Evolutionary conservation across 257 asterid genomes (phyloP).

Genomic region (Nicotiana attenuata): DNA sequence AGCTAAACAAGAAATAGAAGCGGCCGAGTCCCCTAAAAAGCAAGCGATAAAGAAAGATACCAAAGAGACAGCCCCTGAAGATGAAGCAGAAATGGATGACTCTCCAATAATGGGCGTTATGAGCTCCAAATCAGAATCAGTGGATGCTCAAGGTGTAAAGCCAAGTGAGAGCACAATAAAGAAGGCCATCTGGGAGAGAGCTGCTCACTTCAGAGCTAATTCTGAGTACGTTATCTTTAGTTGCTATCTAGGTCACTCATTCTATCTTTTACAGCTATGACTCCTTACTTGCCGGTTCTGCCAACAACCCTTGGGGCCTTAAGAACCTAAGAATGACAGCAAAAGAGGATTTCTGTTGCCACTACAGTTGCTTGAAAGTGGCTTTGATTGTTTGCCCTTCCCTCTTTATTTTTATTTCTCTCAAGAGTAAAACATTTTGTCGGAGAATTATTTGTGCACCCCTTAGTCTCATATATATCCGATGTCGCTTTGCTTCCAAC

Average conservation of each 20-base stretch:
- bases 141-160: slow-evolving; percentile 33
- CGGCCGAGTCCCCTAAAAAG: slow-evolving; percentile 28
- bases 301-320: neutral
- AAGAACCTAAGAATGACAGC: neutral
- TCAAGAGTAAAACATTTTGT: neutral
- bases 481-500: neutral
- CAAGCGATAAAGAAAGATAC: slow-evolving; percentile 33
- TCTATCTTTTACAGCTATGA: neutral
- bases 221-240: slow-evolving; percentile 49
- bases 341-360: neutral
- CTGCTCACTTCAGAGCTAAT: slow-evolving; percentile 65
- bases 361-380: neutral
- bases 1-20: slow-evolving; percentile 40
- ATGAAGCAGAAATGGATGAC: slow-evolving; percentile 57
- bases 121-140: slow-evolving; percentile 41
- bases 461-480: neutral
- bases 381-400: neutral
- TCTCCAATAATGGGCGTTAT: slow-evolving; percentile 91
- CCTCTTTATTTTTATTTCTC: neutral
- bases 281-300: neutral
- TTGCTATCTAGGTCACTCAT: neutral
- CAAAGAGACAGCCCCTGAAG: slow-evolving; percentile 32
- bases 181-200: slow-evolving; percentile 69
- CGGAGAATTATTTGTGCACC: neutral
- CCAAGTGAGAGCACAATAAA: slow-evolving; percentile 51